These are phyloP conservation scores for Penicillium occitanis DNA, from an alignment of 2,329 filamentous ascomycete species.

Conservation along the genomic window DNA sequence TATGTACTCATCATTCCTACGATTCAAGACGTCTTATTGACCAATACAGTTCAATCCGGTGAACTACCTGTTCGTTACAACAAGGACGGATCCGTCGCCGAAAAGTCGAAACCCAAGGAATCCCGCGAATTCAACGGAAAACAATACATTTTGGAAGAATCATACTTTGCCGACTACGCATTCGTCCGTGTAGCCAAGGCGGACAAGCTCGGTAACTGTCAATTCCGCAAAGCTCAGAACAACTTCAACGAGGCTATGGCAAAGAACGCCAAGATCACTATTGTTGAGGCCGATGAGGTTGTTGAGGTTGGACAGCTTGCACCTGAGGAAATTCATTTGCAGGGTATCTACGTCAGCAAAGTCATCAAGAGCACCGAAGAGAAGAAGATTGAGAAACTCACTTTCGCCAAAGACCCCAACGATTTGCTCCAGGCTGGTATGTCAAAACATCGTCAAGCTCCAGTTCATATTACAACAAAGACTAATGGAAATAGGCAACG, in stretches of 20 bases:
- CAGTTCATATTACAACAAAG: slow-evolving; percentile 29
- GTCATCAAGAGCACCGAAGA: slow-evolving; percentile 70
- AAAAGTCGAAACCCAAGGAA: slow-evolving; percentile 67
- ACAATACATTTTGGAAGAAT: slow-evolving; percentile 73
- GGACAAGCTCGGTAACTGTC: slow-evolving; percentile 74
- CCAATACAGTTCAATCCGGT: slow-evolving; percentile 46
- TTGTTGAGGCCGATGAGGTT: slow-evolving; percentile 83
- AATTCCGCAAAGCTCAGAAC: slow-evolving; percentile 74
- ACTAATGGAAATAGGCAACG: slow-evolving; percentile 32
- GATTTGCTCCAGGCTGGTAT: slow-evolving; percentile 52
- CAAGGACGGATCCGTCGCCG: slow-evolving; percentile 76
- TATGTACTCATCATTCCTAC: slow-evolving; percentile 18
- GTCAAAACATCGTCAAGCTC: neutral
- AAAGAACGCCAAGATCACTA: slow-evolving; percentile 74
- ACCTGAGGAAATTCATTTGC: slow-evolving; percentile 72
- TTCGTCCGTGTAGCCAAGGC: slow-evolving; percentile 75
- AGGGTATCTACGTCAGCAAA: slow-evolving; percentile 81
- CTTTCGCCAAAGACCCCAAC: slow-evolving; percentile 66
- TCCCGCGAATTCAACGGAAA: slow-evolving; percentile 71
- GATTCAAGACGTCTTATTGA: neutral
- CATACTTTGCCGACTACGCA: slow-evolving; percentile 73
- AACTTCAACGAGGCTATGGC: slow-evolving; percentile 76
- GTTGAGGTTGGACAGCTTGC: slow-evolving; percentile 71
- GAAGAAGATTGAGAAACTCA: slow-evolving; percentile 77
- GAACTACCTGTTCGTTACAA: slow-evolving; percentile 70